A percentile compares a stretch with the other conserved stretches of the same genome.
These are phyloP conservation scores for Pythium monospermum DNA, from an alignment of 352 stramenopile genomes.

Conservation along the genomic window DNA sequence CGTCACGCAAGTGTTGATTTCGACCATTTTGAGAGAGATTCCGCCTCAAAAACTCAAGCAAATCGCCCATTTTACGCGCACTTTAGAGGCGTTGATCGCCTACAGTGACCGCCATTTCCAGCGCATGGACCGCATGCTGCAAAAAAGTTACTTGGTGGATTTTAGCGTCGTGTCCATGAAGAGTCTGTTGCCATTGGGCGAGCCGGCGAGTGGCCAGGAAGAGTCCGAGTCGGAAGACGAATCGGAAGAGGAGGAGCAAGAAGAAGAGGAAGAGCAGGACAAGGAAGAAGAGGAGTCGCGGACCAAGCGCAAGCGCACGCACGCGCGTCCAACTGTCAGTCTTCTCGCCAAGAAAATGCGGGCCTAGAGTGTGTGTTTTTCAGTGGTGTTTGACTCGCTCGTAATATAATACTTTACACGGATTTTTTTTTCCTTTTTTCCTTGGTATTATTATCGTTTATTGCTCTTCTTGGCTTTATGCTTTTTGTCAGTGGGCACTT, in stretches of 20 bases:
- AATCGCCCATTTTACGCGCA: slow-evolving; percentile 62
- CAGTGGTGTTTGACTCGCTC: too few species aligned
- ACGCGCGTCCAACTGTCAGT: not conserved
- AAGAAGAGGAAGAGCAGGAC: slow-evolving; percentile 12
- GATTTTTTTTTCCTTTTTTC: too few species aligned
- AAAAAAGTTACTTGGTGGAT: slow-evolving; percentile 97
- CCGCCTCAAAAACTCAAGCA: slow-evolving; percentile 60
- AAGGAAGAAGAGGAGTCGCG: slow-evolving; percentile 20
- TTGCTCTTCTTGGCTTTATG: too few species aligned
- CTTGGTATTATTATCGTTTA: too few species aligned
- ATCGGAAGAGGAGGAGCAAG: slow-evolving; percentile 8
- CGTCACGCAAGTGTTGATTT: slow-evolving; percentile 92
- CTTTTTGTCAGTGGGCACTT: not conserved
- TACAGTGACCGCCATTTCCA: slow-evolving; percentile 98
- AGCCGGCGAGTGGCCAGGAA: slow-evolving; percentile 17
- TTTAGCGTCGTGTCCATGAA: slow-evolving; percentile 89
- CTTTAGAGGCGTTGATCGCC: slow-evolving; percentile 92
- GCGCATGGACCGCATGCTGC: slow-evolving; percentile 93
- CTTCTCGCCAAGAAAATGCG: slow-evolving; percentile 17
- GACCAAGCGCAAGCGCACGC: slow-evolving; percentile 11
- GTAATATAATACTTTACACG: too few species aligned
- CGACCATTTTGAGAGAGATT: slow-evolving; percentile 80
- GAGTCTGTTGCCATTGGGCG: slow-evolving; percentile 49
- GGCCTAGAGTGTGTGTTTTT: too few species aligned
- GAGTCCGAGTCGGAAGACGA: slow-evolving; percentile 21